Base-by-base conservation (phyloP, 2,329 filamentous ascomycete species). In the Venturia nashicola region DNA sequence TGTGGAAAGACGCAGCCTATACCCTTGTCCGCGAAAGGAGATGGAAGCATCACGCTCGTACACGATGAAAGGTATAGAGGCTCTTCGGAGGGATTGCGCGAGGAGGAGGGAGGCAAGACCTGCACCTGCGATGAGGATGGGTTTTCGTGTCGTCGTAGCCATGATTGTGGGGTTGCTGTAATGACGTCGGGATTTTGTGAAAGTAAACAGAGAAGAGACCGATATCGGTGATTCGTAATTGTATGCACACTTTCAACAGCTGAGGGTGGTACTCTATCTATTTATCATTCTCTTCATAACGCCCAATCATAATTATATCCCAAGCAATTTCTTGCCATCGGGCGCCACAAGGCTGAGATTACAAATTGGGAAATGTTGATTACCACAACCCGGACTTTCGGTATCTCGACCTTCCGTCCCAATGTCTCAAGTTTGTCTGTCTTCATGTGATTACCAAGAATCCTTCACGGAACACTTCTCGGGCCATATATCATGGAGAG, bases 1-100 rank as follows among this genome's bases (percentile, higher is more conserved):
- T 0, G 71, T 62, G 0, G 82, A 85, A 2, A 87, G 76, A 14
- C 84, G 81, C 7, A 86, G 75, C 2, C 84, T 75, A 72, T 87
- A 87, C 0, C 85, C 85, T 69, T 87, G 85, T 0, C 80, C 83
- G 55, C 85, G 83, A 68, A 83, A 85, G 0, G 76, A 70, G n/a
- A 79, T 72, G 2, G 74, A 77, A n/a, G 72, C 72, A 66, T 81
- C 79, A 18, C 77, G 74, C 68, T 78, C 76, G 66, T 73, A 78
- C 36, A 78, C 68, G 6, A 69, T 65, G 67, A 76, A 77, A 2
- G 76, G 75, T 27, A 77, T 77, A 0, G 66, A 67, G 39, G 69
- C 69, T 2, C 71, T 69, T 14, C 67, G 70, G 18, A 78, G 71
- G 8, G 72, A 72, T 62, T 74, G 74, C 5, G 71, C 76, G 5